Conservation (phyloP, 495 filamentous ascomycete species). For the Penicillium bialowiezense region DNA sequence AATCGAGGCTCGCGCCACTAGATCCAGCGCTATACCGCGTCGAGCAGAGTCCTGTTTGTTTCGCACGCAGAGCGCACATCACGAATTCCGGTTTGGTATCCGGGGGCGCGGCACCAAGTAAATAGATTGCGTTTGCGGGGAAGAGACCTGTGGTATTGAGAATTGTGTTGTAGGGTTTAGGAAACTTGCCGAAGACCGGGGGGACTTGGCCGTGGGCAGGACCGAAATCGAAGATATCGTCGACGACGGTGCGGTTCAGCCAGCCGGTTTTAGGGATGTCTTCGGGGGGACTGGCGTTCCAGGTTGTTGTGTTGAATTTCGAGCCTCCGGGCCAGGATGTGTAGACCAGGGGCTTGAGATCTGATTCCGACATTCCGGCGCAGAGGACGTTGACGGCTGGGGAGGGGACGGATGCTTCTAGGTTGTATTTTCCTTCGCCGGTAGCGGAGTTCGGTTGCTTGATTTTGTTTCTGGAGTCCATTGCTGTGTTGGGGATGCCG, state of each 20-base stretch:
- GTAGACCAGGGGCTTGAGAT: constrained; percentile 63
- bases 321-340: constrained; percentile 48
- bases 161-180: constrained; percentile 62
- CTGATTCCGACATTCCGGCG: constrained; percentile 53
- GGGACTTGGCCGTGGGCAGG: constrained; percentile 45
- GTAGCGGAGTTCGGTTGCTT: constrained; percentile 61
- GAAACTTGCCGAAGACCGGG: constrained; percentile 64
- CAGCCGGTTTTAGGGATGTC: constrained; percentile 32
- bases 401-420: constrained; percentile 62
- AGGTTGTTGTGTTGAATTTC: constrained; percentile 33
- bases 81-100: constrained; percentile 43
- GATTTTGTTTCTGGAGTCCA: constrained; percentile 57
- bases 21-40: constrained; percentile 58
- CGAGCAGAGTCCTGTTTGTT: constrained; percentile 57
- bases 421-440: constrained; percentile 62
- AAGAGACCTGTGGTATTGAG: constrained; percentile 47
- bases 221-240: constrained; percentile 68
- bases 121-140: constrained; percentile 53
- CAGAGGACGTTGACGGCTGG: constrained; percentile 70
- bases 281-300: constrained; percentile 12
- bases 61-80: constrained; percentile 60
- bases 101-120: constrained; percentile 53
- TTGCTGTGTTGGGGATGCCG: constrained; percentile 59
- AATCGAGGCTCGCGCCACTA: constrained; percentile 50
- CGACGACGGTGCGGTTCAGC: constrained; percentile 59